phyloP scores from a whole-genome alignment of 2,329 filamentous ascomycete genomes.

The Colletotrichum sp. region DNA sequence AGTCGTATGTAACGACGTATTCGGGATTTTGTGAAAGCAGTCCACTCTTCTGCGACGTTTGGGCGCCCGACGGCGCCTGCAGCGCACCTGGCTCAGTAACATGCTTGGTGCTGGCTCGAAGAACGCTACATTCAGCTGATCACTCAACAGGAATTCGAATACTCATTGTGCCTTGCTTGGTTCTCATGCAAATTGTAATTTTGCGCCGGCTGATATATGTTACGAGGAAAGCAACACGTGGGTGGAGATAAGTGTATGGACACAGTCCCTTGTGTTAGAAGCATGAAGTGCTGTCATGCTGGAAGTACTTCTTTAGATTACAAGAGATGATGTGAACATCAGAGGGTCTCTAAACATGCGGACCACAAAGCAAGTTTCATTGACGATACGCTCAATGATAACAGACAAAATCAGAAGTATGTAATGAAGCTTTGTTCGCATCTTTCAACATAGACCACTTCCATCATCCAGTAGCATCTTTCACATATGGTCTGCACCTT shows the following conservation, averaged over 20 bases:
- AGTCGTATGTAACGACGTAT: not conserved
- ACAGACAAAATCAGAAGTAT: not conserved
- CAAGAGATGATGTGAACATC: fast-evolving
- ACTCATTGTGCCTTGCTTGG: not conserved
- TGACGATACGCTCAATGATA: fast-evolving
- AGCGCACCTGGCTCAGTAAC: not conserved
- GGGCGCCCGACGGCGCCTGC: too few species aligned
- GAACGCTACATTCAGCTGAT: not conserved
- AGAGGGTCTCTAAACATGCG: fast-evolving
- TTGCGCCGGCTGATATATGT: not conserved
- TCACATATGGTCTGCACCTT: not conserved
- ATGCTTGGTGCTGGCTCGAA: not conserved
- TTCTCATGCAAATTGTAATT: not conserved
- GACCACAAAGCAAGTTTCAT: not conserved
- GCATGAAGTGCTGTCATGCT: not conserved
- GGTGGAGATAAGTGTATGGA: not conserved
- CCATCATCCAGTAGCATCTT: fast-evolving
- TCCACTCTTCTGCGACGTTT: not conserved
- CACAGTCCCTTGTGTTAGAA: not conserved
- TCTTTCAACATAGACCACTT: not conserved
- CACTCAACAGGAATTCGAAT: not conserved
- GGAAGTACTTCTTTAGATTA: not conserved
- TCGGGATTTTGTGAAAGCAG: not conserved
- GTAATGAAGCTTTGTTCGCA: not conserved
- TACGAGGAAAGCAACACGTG: not conserved